Evolutionary conservation across 1,284 basidiomycete genomes (phyloP), one percentile per base, ranked within the genome.

Genomic region (Rhodotorula sp.): DNA sequence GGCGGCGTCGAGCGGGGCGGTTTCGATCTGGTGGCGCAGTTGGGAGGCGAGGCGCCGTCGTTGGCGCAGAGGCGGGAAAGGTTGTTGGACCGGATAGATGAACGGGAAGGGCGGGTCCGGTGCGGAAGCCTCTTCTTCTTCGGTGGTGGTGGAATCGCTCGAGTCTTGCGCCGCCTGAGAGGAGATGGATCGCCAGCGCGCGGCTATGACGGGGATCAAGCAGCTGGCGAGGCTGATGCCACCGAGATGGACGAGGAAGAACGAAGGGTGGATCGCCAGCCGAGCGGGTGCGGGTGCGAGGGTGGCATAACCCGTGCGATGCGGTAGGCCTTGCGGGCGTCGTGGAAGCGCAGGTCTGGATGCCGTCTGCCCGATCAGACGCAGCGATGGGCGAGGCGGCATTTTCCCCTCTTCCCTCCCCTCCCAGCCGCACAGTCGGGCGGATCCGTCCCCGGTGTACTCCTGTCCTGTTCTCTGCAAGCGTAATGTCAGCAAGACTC

Each of bases 1-100:
- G 28, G 86, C 86, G 56, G 83, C 82, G 19, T 88, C 84, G 76
- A 87, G 87, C 0, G 88, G 82, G 1, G 85, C 83, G 57, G 87
- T 80, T 21, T 81, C 82, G 19, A 71, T 50, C 56, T 71, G 72
- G 7, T 48, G 54, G 0, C 68, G 64, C 3, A 75, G 52, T 19
- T 67, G 66, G 14, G 62, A 19, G 4, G 67, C 65, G 38, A 75
- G 66, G 2, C 47, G 31, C 19, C 64, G 43, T 15, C 71, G 69
- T 47, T 75, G 74, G 0, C 57, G 50, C 0, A 23, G 62, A 0
- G 67, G 65, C 0, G 72, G 72, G n/a, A 45, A 66, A 0, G 67
- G 70, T 12, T 68, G 66, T 23, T 71, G 62, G 2, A 56, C 43
- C 8, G 54, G 62, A 3, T 63, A 45, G 14, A 54, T 43, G 62